Base-by-base conservation (phyloP, 768 basidiomycete genomes). In the Mycena rosella region DNA sequence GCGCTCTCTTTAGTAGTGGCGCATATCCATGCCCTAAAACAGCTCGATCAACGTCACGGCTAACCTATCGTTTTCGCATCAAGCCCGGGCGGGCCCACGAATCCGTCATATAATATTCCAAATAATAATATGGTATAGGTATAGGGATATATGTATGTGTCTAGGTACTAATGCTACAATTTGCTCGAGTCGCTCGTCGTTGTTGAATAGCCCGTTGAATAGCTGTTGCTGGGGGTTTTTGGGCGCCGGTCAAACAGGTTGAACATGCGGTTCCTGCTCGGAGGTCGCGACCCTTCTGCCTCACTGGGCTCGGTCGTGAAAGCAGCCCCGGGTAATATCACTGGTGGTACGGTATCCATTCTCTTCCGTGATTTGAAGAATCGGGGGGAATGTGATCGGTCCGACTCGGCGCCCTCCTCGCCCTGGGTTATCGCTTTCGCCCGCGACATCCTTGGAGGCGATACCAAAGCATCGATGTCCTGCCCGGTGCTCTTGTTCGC, bases 261-360 rank as follows among this genome's bases (percentile, higher is more conserved):
- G 22, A 83, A 75, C 34, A 80, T 70, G 56, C 74, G 73, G 34
- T 75, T 73, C 47, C 81, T 76, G 65, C 70, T 61, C 10, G 75
- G 78, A 20, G 69, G 74, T 40, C 70, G 73, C 53, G 59, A 47
- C 42, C 36, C 60, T 44, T 61, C 58, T 7, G 24, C 53, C 22
- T 69, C 67, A n/a, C n/a, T n/a, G 10, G 72, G 69, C 40, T 74
- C 71, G 20, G 47, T 44, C 4, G 69, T 71, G 29, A 63, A 59
- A 17, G 52, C n/a, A 22, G 67, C 58, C 15, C 56, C 59, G 20
- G 69, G 44, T 13, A 70, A 30, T 13, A 58, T 48, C 17, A 52
- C 52, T 27, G 71, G 54, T 14, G 67, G 59, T 18, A 67, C 29
- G 17, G 49, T 38, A 0, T 68, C 71, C 29, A 52, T 45, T 44